Base-by-base conservation (phyloP, 1,284 basidiomycete genomes). In the Trichosporon faecale region DNA sequence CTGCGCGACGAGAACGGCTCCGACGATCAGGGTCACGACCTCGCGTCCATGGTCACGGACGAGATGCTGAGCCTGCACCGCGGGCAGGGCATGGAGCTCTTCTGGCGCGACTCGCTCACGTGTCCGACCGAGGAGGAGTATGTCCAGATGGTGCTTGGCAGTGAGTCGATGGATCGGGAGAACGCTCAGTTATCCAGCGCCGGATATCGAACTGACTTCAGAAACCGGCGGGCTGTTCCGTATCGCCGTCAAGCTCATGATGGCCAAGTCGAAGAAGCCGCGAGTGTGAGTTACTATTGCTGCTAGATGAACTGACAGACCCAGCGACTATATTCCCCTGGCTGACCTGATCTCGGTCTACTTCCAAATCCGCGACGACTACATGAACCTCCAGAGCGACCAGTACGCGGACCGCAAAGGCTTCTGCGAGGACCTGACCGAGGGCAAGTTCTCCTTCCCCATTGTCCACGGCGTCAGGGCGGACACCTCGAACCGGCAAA, bases 101-200 rank as follows among this genome's bases (percentile, higher is more conserved):
- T 95, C 63, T 99, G 95, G 95, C 86, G 96, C 67, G 97, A 99
- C 79, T 91, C 90, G 11, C 82, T 98, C 25, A 90, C 88, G 66
- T 98, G 96, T 81, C 96, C 97, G 0, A 93, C 91, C 0, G 96
- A 99, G 83, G 91, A 94, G 69, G 93, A 98, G 77, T 99, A 99
- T 76, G 87, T 99, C 61, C 86, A 88, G 29, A 99, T 99, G 96
- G 95, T 98, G 44, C 93, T 95, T 82, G 93, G 97, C 75, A 98
- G 95, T 96, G 75, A 76, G 89, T 87, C 18, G 2, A 16, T 44
- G 11, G 63, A 21, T 29, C 11, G 7, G 11, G 18, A 23, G 9
- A n/a, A n/a, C n/a, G n/a, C n/a, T n/a, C n/a, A n/a, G n/a, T n/a
- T n/a, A n/a, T n/a, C n/a, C n/a, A n/a, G n/a, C n/a, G n/a, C n/a